These are phyloP conservation scores for Aphanomyces invadans DNA, from an alignment of 352 stramenopile genomes.

Conservation along the genomic window DNA sequence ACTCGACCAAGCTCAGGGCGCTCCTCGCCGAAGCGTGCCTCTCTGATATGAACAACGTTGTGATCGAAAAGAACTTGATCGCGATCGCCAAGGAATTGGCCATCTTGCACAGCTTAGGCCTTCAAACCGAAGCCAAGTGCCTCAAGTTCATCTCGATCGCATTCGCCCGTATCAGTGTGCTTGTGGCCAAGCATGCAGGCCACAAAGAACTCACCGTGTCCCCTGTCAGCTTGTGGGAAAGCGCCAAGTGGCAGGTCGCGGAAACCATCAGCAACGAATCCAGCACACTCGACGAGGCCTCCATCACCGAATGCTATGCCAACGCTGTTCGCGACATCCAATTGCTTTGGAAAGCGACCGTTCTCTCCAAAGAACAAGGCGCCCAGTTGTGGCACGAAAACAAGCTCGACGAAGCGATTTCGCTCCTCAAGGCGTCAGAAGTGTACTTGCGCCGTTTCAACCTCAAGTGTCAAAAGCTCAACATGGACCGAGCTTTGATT, in stretches of 20 bases:
- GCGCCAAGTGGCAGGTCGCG: slow-evolving; percentile 21
- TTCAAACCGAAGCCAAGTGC: slow-evolving; percentile 70
- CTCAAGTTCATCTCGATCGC: slow-evolving; percentile 67
- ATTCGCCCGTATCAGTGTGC: slow-evolving; percentile 49
- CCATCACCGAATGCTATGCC: slow-evolving; percentile 9
- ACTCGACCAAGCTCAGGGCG: slow-evolving; percentile 82
- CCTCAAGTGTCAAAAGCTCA: slow-evolving; percentile 78
- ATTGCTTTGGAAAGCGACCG: slow-evolving; percentile 76
- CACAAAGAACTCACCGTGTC: slow-evolving; percentile 1
- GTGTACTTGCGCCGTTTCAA: slow-evolving; percentile 87
- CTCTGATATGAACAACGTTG: slow-evolving; percentile 80
- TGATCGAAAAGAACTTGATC: slow-evolving; percentile 81
- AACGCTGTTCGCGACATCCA: slow-evolving; percentile 47
- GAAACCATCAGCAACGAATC: slow-evolving; percentile 4
- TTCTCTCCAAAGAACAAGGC: slow-evolving; percentile 61
- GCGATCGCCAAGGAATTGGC: slow-evolving; percentile 74
- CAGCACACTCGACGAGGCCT: neutral
- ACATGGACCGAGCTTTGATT: slow-evolving; percentile 78
- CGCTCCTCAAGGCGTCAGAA: slow-evolving; percentile 68
- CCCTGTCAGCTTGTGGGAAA: slow-evolving; percentile 17
- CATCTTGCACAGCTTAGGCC: slow-evolving; percentile 60
- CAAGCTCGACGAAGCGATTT: slow-evolving; percentile 71
- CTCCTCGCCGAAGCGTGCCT: slow-evolving; percentile 74
- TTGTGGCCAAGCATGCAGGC: slow-evolving; percentile 38
- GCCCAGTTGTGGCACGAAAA: slow-evolving; percentile 82